Evolutionary conservation across 2,329 filamentous ascomycete genomes (phyloP), one percentile per base, ranked within the genome.

Genomic region (Apiospora phragmitis): DNA sequence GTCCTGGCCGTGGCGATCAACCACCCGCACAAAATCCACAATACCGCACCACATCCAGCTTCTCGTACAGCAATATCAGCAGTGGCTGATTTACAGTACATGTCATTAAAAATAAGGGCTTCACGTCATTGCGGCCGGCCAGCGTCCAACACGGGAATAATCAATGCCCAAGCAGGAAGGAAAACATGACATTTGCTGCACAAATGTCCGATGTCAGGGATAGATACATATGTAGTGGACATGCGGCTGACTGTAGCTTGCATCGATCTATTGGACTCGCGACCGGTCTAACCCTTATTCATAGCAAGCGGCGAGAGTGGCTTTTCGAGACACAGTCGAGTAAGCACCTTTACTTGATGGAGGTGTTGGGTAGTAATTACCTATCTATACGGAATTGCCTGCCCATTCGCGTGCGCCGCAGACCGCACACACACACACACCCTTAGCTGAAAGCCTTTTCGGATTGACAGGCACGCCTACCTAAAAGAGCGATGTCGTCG

Each of bases 381-480:
- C 21, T 38, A 21, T 18, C 49, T 32, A 29, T 14, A 32, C n/a
- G n/a, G n/a, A 9, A 21, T 55, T 55, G 26, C 16, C 29, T 21
- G 49, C 49, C 26, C n/a, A 45, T 45, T n/a, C 43, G 43, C 43
- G 16, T 45, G n/a, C n/a, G n/a, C 18, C 43, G n/a, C 43, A 9
- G 4, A n/a, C 8, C 24, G 16, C 11, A n/a, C 16, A 21, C 29
- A 21, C 51, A 59, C 29, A 16, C 29, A 26, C 49, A 26, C 16
- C 14, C 12, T 14, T 26, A 21, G 55, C 29, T 62, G 55, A 38
- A 11, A 21, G 18, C 6, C 32, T 12, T n/a, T 9, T 9, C 18
- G 55, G 55, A 62, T 62, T 38, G 55, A 62, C 55, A 62, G 55
- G 55, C 32, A 62, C 55, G 55, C 32, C 55, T 62, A n/a, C 55